These are phyloP conservation scores for Acanthamoeba sp. DNA, from an alignment of 208 protist species.

Conservation along the genomic window DNA sequence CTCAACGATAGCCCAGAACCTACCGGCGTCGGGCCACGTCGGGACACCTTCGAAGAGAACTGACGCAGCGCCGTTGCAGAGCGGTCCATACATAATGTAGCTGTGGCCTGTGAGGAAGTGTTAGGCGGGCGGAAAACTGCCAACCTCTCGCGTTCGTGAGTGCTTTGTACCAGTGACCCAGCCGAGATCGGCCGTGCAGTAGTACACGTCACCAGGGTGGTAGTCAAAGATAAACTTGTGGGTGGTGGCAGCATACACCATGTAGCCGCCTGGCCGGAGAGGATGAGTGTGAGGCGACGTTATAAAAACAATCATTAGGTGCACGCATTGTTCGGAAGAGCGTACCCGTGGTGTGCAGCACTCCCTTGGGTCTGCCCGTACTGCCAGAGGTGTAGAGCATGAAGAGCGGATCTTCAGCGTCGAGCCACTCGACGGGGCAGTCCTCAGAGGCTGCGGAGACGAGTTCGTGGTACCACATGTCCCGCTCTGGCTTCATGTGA, in stretches of 20 bases:
- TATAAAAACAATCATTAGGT: too few relatives aligned
- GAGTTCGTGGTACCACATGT: constrained; percentile 68
- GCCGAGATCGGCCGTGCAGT: constrained; percentile 92
- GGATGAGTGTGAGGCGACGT: background rate
- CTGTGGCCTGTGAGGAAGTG: constrained; percentile 98
- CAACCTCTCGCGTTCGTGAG: too few relatives aligned
- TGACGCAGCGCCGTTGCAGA: constrained; percentile 96
- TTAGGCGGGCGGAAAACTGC: constrained; percentile 93
- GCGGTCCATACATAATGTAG: constrained; percentile 98
- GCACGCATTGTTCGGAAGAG: too few relatives aligned
- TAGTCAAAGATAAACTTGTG: constrained; percentile 97
- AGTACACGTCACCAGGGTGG: constrained; percentile 96
- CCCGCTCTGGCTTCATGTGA: constrained; percentile 83
- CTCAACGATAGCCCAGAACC: constrained; percentile 96
- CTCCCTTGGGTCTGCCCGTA: constrained; percentile 98
- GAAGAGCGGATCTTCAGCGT: constrained; percentile 97
- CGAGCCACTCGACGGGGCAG: constrained; percentile 93
- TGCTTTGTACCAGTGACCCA: constrained; percentile 75
- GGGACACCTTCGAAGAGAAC: constrained; percentile 97
- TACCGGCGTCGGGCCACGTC: constrained; percentile 92
- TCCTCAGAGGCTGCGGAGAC: constrained; percentile 78
- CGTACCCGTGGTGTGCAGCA: constrained; percentile 87
- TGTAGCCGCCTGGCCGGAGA: constrained; percentile 90
- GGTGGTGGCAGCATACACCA: constrained; percentile 94
- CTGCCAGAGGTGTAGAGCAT: constrained; percentile 98